Evolutionary conservation across 2,329 filamentous ascomycete genomes (phyloP), one percentile per base, ranked within the genome.

Genomic region (Truncatella angustata): DNA sequence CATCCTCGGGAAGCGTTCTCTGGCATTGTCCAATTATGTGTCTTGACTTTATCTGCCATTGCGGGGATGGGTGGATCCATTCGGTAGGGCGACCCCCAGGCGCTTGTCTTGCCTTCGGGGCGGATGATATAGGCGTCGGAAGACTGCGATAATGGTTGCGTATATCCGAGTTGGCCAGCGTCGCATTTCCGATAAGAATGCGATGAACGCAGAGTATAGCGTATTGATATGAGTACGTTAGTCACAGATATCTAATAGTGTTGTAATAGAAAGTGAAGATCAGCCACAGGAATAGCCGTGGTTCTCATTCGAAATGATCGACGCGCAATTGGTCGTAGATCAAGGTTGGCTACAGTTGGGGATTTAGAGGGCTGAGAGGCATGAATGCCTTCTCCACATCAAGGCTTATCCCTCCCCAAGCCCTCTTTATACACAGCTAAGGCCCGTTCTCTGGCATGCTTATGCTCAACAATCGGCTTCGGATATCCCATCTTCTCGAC

Each of bases 401-500:
- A 36, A 28, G 30, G 30, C 28, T 73, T 82, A 21, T 73, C 70
- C 60, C 76, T 74, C 30, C 76, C 79, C 49, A 85, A 68, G 0
- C 82, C 85, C 34, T 74, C 75, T 68, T 92, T 93, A 66, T 91
- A 95, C 58, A 82, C 81, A 50, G 70, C 73, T 65, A 94, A 70
- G 24, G 87, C 87, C 58, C 81, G 78, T 49, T 88, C 83, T 53
- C 91, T 80, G 49, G 81, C 80, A 11, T 74, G 74, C 62, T 85
- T 87, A 67, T 96, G 91, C 36, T 87, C 80, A 1, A 96, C 88
- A 57, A 93, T 86, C 7, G 82, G 82, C 66, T 76, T 74, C 0
- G 91, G 90, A 65, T 96, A 96, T 0, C 87, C 87, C 6, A 74
- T 78, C 70, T 80, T 85, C 70, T 79, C 78, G 6, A 85, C 88